phyloP scores from a whole-genome alignment of 495 filamentous ascomycete genomes.

The Xylaria castorea region DNA sequence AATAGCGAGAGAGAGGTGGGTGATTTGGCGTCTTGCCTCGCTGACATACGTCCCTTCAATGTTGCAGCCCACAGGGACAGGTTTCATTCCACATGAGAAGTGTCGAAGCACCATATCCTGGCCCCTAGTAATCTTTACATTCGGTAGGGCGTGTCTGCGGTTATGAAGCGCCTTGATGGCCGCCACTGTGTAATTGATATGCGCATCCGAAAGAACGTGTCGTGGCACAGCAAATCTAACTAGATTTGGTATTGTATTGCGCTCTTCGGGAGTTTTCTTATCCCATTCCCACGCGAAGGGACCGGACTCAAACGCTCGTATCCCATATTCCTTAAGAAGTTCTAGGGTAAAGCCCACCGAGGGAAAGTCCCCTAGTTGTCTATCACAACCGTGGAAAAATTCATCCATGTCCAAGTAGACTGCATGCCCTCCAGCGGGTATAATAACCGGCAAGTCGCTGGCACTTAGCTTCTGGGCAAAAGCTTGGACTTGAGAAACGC shows the following conservation, averaged over 20 bases:
- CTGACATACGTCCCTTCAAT: not conserved
- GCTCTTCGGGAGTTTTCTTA: not conserved
- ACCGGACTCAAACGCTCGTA: slow-evolving; percentile 13
- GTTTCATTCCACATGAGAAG: slow-evolving; percentile 20
- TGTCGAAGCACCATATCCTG: slow-evolving; percentile 26
- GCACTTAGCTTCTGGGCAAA: slow-evolving; percentile 21
- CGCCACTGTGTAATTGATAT: slow-evolving; percentile 25
- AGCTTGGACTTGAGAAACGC: slow-evolving; percentile 6
- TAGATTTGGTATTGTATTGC: slow-evolving; percentile 19
- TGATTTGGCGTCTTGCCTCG: slow-evolving; percentile 14
- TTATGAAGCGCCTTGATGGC: slow-evolving; percentile 22
- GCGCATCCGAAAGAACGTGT: slow-evolving; percentile 16
- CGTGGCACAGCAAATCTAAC: slow-evolving; percentile 26
- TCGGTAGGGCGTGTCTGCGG: slow-evolving; percentile 18
- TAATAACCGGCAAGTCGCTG: slow-evolving; percentile 1
- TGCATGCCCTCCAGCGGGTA: slow-evolving; percentile 20
- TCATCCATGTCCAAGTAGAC: slow-evolving; percentile 24
- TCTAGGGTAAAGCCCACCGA: slow-evolving; percentile 22
- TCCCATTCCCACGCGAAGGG: slow-evolving; percentile 28
- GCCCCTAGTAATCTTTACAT: slow-evolving; percentile 17
- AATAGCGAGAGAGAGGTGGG: slow-evolving; percentile 6
- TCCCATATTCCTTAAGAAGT: slow-evolving; percentile 20
- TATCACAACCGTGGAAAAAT: slow-evolving; percentile 24
- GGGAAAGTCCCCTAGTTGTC: slow-evolving; percentile 19
- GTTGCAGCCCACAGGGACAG: not conserved